Percentiles rank a stretch among this genome's conserved stretches.
These are phyloP conservation scores for Eragrostis nindensis DNA, from an alignment of 176 grass and related monocot species.

Conservation along the genomic window DNA sequence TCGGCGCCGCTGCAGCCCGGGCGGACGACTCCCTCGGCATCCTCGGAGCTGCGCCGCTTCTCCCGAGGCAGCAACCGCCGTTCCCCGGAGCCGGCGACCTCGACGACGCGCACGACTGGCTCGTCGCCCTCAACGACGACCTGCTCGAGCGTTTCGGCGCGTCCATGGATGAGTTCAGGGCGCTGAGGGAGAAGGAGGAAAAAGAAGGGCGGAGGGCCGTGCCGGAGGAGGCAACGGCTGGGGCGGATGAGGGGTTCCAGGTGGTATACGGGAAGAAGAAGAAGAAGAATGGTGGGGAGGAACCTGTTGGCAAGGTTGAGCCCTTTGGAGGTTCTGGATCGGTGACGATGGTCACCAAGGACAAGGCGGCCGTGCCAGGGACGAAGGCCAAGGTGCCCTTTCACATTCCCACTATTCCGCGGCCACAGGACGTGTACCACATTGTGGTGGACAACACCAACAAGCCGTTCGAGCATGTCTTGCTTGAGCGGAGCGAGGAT, in stretches of 20 bases:
- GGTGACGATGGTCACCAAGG: conserved; percentile 65
- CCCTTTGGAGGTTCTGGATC: conserved; percentile 34
- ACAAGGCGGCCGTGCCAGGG: conserved; percentile 47
- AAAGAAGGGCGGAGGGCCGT: conserved; percentile 31
- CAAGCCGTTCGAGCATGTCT: conserved; percentile 79
- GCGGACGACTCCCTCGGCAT: conserved; percentile 52
- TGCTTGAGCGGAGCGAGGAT: conserved; percentile 70
- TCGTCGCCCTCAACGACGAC: conserved; percentile 72
- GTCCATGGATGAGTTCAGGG: conserved; percentile 78
- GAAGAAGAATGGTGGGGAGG: conserved; percentile 46
- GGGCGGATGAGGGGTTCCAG: conserved; percentile 60
- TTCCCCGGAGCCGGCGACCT: conserved; percentile 61
- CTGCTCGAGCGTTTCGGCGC: conserved; percentile 61
- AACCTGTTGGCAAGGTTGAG: conserved; percentile 28
- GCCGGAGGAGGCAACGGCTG: conserved; percentile 15
- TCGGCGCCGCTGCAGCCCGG: conserved; percentile 51
- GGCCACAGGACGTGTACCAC: conserved; percentile 66
- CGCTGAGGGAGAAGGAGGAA: conserved; percentile 63
- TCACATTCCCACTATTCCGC: conserved; percentile 82
- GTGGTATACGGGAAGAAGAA: conserved; percentile 84
- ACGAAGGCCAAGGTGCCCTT: conserved; percentile 82
- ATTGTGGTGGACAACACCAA: conserved; percentile 85
- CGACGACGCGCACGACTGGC: conserved; percentile 74
- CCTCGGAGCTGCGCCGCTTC: conserved; percentile 20
- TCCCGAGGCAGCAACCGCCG: conserved; percentile 42